Conservation (phyloP, 768 basidiomycete genomes). For the Rhizopogon roseolus region DNA sequence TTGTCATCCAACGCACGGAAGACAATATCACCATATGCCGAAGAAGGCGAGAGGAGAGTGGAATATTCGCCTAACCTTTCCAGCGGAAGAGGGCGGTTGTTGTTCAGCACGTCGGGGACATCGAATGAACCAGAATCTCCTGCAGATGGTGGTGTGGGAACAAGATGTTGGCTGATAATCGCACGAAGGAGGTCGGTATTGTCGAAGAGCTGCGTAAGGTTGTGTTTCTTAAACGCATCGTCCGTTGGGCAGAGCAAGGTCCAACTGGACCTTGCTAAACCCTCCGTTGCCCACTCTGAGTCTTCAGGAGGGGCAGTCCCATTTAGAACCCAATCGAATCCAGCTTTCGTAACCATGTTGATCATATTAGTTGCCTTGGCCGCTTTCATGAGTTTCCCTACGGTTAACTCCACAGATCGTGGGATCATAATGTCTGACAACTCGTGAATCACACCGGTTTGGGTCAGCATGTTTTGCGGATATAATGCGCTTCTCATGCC, state of each 20-base stretch:
- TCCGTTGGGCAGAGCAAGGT: conserved; percentile 90
- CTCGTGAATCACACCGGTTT: conserved; percentile 89
- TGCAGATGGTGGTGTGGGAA: conserved; percentile 38
- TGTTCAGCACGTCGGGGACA: conserved; percentile 39
- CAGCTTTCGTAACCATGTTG: conserved; percentile 76
- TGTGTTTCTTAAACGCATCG: conserved; percentile 83
- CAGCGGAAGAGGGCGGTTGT: conserved; percentile 69
- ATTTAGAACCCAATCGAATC: conserved; percentile 87
- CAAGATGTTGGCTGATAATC: conserved; percentile 75
- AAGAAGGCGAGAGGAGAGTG: conserved; percentile 65
- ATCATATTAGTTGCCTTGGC: conserved; percentile 88
- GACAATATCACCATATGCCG: conserved; percentile 77
- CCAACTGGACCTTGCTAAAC: conserved; percentile 58
- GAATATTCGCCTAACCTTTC: conserved; percentile 68
- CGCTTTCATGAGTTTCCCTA: conserved; percentile 88
- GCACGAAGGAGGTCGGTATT: conserved; percentile 47
- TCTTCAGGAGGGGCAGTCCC: conserved; percentile 75
- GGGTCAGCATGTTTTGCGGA: conserved; percentile 69
- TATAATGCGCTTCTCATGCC: conserved; percentile 58
- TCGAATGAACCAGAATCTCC: conserved; percentile 17
- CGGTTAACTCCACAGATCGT: conserved; percentile 76
- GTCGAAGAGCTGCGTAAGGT: conserved; percentile 69
- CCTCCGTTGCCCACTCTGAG: conserved; percentile 56
- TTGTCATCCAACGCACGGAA: conserved; percentile 55
- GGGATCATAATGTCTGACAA: conserved; percentile 84